phyloP scores from a whole-genome alignment of 495 filamentous ascomycete genomes.

The Neurospora tetraspora region DNA sequence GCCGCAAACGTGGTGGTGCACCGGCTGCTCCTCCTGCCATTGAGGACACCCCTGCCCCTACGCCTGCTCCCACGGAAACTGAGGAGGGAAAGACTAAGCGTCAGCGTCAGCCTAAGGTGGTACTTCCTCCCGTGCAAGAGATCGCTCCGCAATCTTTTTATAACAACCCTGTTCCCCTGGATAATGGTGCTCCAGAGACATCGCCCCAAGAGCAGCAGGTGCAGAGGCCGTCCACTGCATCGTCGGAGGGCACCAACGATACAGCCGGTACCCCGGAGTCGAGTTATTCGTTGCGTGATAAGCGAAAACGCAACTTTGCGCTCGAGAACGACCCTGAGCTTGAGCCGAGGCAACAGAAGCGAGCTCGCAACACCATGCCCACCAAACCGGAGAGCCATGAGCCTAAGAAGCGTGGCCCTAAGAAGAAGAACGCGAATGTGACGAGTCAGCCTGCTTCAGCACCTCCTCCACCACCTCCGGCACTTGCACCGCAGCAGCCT shows the following conservation, averaged over 20 bases:
- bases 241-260: conserved; percentile 16
- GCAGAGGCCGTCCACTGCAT: conserved; percentile 24
- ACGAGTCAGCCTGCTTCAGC: conserved; percentile 6
- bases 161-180: conserved; percentile 9
- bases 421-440: conserved; percentile 8
- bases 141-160: conserved; percentile 19
- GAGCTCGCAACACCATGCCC: conserved; percentile 3
- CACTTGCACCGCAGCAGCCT: conserved; percentile 4
- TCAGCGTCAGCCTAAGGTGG: neutral
- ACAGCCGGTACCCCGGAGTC: conserved; percentile 24
- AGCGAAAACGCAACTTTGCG: conserved; percentile 26
- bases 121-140: conserved; percentile 4
- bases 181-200: neutral
- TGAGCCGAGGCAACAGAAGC: conserved; percentile 14
- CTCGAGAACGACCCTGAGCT: conserved; percentile 26
- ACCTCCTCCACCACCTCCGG: conserved; percentile 15
- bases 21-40: conserved; percentile 7
- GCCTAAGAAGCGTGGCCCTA: conserved; percentile 10
- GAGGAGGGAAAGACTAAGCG: conserved; percentile 19
- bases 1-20: conserved; percentile 14
- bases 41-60: neutral
- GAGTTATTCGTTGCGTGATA: conserved; percentile 27
- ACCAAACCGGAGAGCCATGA: conserved; percentile 7
- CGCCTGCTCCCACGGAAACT: neutral
- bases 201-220: conserved; percentile 15